Conservation (phyloP, 345 rosid genomes). For the Erodium maritimum region DNA sequence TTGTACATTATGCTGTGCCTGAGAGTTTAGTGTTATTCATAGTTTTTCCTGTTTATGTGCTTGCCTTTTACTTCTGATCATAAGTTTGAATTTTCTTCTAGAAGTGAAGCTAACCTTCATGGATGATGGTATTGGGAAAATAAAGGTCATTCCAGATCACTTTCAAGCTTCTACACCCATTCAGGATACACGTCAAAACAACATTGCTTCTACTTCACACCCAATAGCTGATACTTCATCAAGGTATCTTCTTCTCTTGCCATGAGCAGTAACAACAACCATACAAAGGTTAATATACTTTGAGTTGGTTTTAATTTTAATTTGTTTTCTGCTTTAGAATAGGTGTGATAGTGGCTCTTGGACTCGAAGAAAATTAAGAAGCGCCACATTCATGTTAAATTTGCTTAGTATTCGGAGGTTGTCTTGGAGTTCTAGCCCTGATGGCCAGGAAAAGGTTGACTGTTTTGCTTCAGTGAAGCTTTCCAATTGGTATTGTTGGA, state of each 20-base stretch:
- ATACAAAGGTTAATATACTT: constrained; percentile 1
- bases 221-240: constrained; percentile 23
- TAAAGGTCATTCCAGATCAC: constrained; percentile 61
- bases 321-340: constrained; percentile 36
- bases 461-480: constrained; percentile 6
- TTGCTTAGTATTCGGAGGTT: constrained; percentile 56
- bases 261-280: neutral
- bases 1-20: no score
- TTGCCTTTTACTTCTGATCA: neutral
- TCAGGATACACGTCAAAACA: constrained; percentile 23
- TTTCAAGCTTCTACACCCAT: constrained; percentile 43
- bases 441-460: constrained; percentile 70
- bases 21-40: neutral
- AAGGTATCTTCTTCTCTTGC: constrained; percentile 24
- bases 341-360: constrained; percentile 38
- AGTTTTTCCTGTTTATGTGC: neutral
- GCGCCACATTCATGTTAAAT: constrained; percentile 64
- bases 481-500: constrained; percentile 5
- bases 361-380: constrained; percentile 36
- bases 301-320: constrained; percentile 14
- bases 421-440: constrained; percentile 53
- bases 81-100: neutral
- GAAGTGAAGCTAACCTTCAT: constrained; percentile 28
- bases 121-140: constrained; percentile 59
- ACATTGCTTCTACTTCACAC: constrained; percentile 29